Conservation (phyloP, 352 stramenopile species). For the Globisporangium emineosum region DNA sequence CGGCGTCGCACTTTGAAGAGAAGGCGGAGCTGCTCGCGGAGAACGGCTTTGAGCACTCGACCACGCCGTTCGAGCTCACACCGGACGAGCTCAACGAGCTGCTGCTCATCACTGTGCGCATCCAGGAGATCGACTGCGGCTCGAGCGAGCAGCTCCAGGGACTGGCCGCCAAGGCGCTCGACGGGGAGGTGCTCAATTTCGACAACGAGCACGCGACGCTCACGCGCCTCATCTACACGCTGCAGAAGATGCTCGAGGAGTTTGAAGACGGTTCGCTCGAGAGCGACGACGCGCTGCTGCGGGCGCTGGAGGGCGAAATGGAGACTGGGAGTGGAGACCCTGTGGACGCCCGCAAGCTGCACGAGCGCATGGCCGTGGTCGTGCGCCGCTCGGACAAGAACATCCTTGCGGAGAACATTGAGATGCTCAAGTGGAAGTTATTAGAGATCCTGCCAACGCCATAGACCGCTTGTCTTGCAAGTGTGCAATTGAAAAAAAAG, state of each 20-base stretch:
- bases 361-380: conserved; percentile 52
- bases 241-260: conserved; percentile 56
- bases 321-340: conserved; percentile 10
- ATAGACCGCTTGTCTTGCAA: conserved; percentile 19
- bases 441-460: conserved; percentile 41
- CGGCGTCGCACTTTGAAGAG: conserved; percentile 37
- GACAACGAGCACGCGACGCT: conserved; percentile 54
- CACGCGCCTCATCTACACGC: conserved; percentile 52
- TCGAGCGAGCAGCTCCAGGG: conserved; percentile 34
- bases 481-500: neutral
- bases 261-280: conserved; percentile 41
- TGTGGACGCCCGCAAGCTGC: conserved; percentile 23
- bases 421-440: conserved; percentile 71
- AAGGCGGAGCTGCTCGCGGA: conserved; percentile 42
- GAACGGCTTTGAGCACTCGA: conserved; percentile 59
- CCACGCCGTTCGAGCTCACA: conserved; percentile 63
- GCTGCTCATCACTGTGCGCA: conserved; percentile 55
- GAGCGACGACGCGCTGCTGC: conserved; percentile 36
- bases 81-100: conserved; percentile 60
- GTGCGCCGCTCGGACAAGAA: conserved; percentile 56
- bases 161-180: conserved; percentile 38
- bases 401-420: conserved; percentile 63
- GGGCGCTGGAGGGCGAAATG: conserved; percentile 22
- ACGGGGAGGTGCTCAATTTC: conserved; percentile 50
- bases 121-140: conserved; percentile 61